Percentiles rank a stretch among this genome's conserved stretches.
Conservation (phyloP, 2,329 filamentous ascomycete genomes). For the Echinosphaeria canescens region DNA sequence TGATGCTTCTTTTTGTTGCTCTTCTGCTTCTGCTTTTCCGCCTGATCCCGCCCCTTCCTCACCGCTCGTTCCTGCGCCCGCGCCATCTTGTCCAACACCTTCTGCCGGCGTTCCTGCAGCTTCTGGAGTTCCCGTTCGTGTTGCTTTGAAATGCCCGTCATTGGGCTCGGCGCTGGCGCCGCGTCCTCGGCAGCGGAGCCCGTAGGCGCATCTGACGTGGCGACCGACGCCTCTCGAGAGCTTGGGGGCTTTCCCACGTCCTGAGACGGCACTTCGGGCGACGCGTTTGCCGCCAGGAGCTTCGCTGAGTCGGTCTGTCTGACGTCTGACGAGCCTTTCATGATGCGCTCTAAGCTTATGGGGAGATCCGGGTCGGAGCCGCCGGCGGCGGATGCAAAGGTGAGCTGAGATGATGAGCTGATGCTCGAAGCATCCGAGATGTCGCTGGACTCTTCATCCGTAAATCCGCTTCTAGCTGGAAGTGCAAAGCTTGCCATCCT, state of each 20-base stretch:
- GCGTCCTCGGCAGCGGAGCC: conserved; percentile 1
- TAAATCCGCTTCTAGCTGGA: conserved; percentile 9
- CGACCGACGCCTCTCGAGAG: too few relatives aligned
- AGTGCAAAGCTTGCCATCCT: conserved; percentile 13
- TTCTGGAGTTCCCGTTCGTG: conserved; percentile 45
- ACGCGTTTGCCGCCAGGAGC: conserved; percentile 3
- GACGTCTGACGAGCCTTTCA: too few relatives aligned
- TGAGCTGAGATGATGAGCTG: conserved; percentile 8
- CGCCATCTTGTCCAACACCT: conserved; percentile 40
- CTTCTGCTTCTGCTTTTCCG: conserved; percentile 9
- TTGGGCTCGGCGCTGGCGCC: conserved; percentile 6
- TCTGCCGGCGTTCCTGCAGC: conserved; percentile 34
- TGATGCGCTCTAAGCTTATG: too few relatives aligned
- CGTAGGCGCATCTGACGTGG: not conserved
- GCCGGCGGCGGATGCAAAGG: conserved; percentile 25
- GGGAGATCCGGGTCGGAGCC: conserved; percentile 7
- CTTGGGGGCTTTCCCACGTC: too few relatives aligned
- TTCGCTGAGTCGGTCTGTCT: too few relatives aligned
- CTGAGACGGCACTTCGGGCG: conserved; percentile 14
- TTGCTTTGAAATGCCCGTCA: conserved; percentile 7
- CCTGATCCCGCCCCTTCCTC: conserved; percentile 11
- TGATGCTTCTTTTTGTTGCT: too few relatives aligned
- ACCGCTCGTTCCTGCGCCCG: conserved; percentile 25
- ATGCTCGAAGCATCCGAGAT: too few relatives aligned
- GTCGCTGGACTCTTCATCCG: conserved; percentile 12